phyloP scores from a whole-genome alignment of 805 yeast species.

The Candida dajiaensis region DNA sequence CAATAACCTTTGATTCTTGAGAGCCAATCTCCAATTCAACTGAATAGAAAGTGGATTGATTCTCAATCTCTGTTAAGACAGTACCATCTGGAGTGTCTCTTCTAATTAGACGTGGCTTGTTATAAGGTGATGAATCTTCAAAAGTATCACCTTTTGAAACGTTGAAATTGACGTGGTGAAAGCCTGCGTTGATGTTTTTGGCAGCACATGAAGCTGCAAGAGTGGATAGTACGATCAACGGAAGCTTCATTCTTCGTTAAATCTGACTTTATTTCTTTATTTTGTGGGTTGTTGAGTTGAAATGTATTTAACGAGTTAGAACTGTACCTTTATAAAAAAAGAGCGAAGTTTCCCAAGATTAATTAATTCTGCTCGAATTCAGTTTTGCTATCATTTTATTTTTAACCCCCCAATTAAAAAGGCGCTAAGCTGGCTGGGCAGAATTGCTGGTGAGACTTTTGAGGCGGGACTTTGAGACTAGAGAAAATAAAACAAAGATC shows the following conservation, averaged over 20 bases:
- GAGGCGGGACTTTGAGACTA: too few species aligned
- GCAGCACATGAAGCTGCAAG: conserved; percentile 8
- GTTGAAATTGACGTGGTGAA: conserved; percentile 10
- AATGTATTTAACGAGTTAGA: too few species aligned
- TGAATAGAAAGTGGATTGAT: conserved; percentile 39
- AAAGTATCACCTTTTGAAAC: conserved; percentile 15
- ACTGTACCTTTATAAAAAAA: too few species aligned
- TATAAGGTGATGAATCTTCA: conserved; percentile 6
- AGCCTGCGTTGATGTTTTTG: conserved; percentile 12
- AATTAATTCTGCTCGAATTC: too few species aligned
- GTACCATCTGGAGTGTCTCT: conserved; percentile 24
- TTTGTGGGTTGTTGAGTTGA: too few species aligned
- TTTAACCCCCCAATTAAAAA: too few species aligned
- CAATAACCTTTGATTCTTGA: conserved; percentile 45
- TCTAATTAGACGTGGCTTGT: conserved; percentile 11
- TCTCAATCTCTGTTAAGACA: conserved; percentile 29
- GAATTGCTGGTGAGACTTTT: too few species aligned
- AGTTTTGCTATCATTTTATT: too few species aligned
- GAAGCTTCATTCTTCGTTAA: conserved; percentile 2
- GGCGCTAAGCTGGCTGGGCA: too few species aligned
- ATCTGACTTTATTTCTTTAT: background rate
- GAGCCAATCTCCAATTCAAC: conserved; percentile 50
- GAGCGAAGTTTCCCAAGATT: too few species aligned
- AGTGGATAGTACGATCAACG: background rate
- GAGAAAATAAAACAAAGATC: too few species aligned